Evolutionary conservation across 306 rosid genomes (phyloP).

Genomic region (Cicer cuneatum): DNA sequence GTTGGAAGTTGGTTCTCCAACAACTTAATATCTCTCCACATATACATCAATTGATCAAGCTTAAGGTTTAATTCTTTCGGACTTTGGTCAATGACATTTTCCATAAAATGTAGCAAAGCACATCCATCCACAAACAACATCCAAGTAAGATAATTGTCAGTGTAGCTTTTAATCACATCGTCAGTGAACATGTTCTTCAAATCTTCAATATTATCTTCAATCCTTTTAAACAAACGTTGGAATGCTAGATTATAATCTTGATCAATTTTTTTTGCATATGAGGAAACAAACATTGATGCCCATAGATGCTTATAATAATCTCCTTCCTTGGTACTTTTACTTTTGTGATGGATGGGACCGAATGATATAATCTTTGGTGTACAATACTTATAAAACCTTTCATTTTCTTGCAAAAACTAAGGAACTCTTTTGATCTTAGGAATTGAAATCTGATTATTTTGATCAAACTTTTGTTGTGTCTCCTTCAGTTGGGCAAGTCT

Average conservation of each 20-base stretch:
- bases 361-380: slow-evolving; percentile 3
- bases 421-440: not conserved
- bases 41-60: not conserved
- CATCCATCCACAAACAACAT: slow-evolving; percentile 40
- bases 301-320: not conserved
- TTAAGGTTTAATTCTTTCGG: slow-evolving; percentile 9
- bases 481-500: not conserved
- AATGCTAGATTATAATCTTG: not conserved
- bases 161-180: not conserved
- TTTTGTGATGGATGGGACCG: not conserved
- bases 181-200: not conserved
- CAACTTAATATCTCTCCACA: not conserved
- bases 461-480: not conserved
- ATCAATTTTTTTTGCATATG: not conserved
- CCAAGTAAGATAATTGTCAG: not conserved
- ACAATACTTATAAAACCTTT: not conserved
- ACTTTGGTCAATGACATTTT: not conserved
- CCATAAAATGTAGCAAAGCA: slow-evolving; percentile 19
- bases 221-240: not conserved
- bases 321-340: not conserved
- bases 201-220: not conserved
- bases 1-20: slow-evolving; percentile 37
- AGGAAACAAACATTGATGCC: not conserved
- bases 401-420: not conserved
- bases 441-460: not conserved